These are phyloP conservation scores for Narthecium ossifragum DNA, from an alignment of 106 monocot species.

Conservation along the genomic window DNA sequence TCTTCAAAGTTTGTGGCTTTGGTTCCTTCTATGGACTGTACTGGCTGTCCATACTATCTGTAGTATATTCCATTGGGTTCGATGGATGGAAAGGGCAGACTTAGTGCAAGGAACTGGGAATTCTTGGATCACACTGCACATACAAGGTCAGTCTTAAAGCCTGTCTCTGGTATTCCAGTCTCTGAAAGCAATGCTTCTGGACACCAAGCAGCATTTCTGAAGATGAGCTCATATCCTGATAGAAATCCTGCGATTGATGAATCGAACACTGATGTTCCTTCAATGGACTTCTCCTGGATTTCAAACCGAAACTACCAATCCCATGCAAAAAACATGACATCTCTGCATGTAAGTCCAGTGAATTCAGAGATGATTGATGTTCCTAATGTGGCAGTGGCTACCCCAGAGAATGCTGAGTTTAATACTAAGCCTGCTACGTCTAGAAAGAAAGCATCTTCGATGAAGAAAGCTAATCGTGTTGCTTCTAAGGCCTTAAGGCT, in stretches of 20 bases:
- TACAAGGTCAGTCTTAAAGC: slow-evolving; percentile 15
- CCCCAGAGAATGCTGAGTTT: neutral
- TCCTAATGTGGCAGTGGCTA: neutral
- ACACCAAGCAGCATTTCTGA: slow-evolving; percentile 33
- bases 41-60: too few relatives aligned
- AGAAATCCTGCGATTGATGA: slow-evolving; percentile 14
- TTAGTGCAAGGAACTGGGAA: slow-evolving; percentile 43
- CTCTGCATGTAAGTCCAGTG: slow-evolving; percentile 9
- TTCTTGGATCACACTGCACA: slow-evolving; percentile 29
- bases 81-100: slow-evolving; percentile 48
- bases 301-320: slow-evolving; percentile 38
- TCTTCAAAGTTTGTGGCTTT: neutral
- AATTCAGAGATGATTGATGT: slow-evolving; percentile 17
- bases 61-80: neutral
- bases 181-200: slow-evolving; percentile 18
- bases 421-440: slow-evolving; percentile 19
- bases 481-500: slow-evolving; percentile 21
- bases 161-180: slow-evolving; percentile 7
- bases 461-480: slow-evolving; percentile 18
- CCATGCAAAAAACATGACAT: slow-evolving; percentile 10
- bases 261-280: slow-evolving; percentile 6
- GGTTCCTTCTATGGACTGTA: neutral
- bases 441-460: slow-evolving; percentile 19
- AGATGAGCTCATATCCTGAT: slow-evolving; percentile 32
- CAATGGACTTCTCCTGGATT: slow-evolving; percentile 50